Evolutionary conservation across 441 rosid genomes (phyloP).

Genomic region (Raphanus hybrid): DNA sequence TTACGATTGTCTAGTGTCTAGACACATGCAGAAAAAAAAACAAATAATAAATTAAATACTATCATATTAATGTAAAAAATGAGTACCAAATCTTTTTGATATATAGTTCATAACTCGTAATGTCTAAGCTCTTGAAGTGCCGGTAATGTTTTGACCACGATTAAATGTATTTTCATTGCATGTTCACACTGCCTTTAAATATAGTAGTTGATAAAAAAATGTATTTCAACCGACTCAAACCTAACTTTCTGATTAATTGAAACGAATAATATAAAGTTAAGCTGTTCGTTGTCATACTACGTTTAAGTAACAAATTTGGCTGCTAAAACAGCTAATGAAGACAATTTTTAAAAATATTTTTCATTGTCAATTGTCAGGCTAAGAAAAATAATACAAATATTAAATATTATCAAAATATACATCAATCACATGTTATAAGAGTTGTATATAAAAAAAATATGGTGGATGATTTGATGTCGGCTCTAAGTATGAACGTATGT

Average conservation of each 20-base stretch:
- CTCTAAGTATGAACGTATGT: conserved; percentile 17
- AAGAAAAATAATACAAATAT: background rate
- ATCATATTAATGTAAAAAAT: background rate
- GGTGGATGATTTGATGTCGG: conserved; percentile 26
- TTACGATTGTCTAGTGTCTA: too few species aligned
- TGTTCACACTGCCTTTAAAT: conserved; percentile 35
- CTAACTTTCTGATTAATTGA: conserved; percentile 28
- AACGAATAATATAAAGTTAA: conserved; percentile 1
- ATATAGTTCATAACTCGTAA: background rate
- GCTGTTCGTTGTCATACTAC: conserved; percentile 23
- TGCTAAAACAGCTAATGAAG: conserved; percentile 37
- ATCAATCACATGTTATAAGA: conserved; percentile 25
- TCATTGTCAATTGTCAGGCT: conserved; percentile 10
- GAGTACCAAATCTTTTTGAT: conserved; percentile 6
- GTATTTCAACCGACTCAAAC: conserved; percentile 25
- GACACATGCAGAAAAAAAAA: background rate
- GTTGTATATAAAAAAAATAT: conserved; percentile 2
- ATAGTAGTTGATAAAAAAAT: background rate
- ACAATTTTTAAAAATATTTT: conserved; percentile 9
- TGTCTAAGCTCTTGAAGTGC: conserved; percentile 27
- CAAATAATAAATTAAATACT: background rate
- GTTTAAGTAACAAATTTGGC: conserved; percentile 24
- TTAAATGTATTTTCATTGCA: conserved; percentile 14
- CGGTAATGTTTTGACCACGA: conserved; percentile 29
- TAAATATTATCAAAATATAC: conserved; percentile 4